A percentile compares a stretch with the other conserved stretches of the same genome.
These are phyloP conservation scores for Collybiopsis confluens DNA, from an alignment of 768 basidiomycete genomes.

Conservation along the genomic window DNA sequence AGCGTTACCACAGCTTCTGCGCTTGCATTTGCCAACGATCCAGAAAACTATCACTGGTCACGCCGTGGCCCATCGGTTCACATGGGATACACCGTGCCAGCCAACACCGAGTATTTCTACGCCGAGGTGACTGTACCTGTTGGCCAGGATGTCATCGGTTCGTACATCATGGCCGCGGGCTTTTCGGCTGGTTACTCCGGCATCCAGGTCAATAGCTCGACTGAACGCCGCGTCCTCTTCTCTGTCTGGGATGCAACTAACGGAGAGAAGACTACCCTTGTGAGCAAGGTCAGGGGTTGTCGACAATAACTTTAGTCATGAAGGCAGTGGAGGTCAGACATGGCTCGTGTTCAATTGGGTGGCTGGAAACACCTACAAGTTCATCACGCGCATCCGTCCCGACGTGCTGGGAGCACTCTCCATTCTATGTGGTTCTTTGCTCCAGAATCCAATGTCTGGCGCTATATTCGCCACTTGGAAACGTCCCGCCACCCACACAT, in stretches of 20 bases:
- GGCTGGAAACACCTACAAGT: not conserved
- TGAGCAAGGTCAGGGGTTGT: not conserved
- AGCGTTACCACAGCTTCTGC: no score
- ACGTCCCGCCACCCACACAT: not conserved
- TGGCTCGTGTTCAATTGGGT: not conserved
- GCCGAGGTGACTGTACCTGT: not conserved
- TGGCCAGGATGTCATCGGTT: not conserved
- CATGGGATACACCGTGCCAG: not conserved
- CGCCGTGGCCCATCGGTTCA: no score
- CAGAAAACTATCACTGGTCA: no score
- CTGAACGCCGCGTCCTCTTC: not conserved
- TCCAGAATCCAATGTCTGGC: not conserved
- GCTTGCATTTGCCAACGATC: no score
- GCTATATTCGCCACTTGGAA: constrained; percentile 2
- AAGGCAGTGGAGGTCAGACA: not conserved
- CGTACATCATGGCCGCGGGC: constrained; percentile 1
- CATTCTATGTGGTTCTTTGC: not conserved
- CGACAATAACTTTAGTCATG: not conserved
- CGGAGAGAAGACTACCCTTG: not conserved
- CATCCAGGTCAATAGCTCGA: not conserved
- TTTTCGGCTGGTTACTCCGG: not conserved
- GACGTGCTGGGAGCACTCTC: not conserved
- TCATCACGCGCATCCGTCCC: not conserved
- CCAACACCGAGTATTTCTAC: constrained; percentile 2
- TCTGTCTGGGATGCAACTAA: not conserved